Conservation (phyloP, 2,329 filamentous ascomycete genomes). For the Apiospora koreana region DNA sequence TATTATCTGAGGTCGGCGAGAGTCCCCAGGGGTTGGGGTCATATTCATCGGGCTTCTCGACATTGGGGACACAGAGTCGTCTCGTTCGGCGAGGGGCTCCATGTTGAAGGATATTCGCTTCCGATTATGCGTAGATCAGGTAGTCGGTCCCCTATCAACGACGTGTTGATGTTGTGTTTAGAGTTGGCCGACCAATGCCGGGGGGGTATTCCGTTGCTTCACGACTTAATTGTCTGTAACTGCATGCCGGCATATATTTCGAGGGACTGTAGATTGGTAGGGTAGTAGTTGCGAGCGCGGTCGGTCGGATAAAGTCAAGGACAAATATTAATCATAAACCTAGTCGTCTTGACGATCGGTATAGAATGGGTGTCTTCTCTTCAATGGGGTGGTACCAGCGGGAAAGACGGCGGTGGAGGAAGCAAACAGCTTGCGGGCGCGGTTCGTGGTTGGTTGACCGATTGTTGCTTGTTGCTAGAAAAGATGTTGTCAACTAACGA, state of each 20-base stretch:
- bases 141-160: background rate
- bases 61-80: constrained; percentile 38
- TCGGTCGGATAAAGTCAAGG: background rate
- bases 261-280: too few relatives aligned
- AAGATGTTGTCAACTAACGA: background rate
- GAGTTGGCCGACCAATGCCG: background rate
- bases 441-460: background rate
- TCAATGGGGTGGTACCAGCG: background rate
- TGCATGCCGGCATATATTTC: background rate
- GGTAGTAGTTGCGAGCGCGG: background rate
- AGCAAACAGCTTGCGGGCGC: background rate
- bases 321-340: background rate
- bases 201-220: background rate
- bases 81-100: constrained; percentile 9
- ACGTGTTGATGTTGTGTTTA: background rate
- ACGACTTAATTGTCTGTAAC: background rate
- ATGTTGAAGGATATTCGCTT: background rate
- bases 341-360: background rate
- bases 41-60: constrained; percentile 30
- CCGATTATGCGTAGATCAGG: background rate
- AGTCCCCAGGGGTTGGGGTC: constrained; percentile 24
- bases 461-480: background rate
- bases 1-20: constrained; percentile 24
- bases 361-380: background rate
- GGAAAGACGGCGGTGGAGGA: background rate